A percentile compares a stretch with the other conserved stretches of the same genome.
phyloP scores from a whole-genome alignment of 352 stramenopile genomes.

The Pythium vanterpoolii region DNA sequence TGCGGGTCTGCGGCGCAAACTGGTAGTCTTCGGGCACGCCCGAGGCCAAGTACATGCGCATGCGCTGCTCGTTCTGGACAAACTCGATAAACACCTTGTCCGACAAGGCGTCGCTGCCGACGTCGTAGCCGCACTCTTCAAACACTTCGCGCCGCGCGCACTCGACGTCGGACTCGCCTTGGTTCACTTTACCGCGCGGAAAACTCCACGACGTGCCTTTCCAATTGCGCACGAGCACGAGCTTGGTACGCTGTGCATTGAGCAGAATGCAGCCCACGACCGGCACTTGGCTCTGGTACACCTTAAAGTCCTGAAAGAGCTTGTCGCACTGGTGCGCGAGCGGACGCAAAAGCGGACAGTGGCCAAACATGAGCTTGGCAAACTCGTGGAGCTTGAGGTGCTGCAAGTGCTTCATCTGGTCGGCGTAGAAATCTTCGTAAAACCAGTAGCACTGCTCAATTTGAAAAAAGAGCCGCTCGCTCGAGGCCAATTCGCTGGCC shows the following conservation, averaged over 20 bases:
- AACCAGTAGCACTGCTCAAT: slow-evolving; percentile 98
- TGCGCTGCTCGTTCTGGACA: slow-evolving; percentile 84
- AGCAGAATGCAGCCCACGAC: slow-evolving; percentile 94
- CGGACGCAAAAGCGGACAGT: slow-evolving; percentile 85
- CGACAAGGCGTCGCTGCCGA: slow-evolving; percentile 62
- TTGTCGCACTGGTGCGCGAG: slow-evolving; percentile 85
- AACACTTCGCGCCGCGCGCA: slow-evolving; percentile 89
- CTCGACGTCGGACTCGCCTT: slow-evolving; percentile 85
- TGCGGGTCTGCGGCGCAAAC: slow-evolving; percentile 92
- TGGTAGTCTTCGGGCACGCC: slow-evolving; percentile 90
- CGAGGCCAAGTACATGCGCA: slow-evolving; percentile 91
- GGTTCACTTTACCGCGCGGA: slow-evolving; percentile 92
- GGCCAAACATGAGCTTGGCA: slow-evolving; percentile 90
- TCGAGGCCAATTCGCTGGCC: slow-evolving; percentile 83
- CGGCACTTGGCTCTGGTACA: slow-evolving; percentile 93
- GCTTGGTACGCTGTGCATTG: slow-evolving; percentile 80
- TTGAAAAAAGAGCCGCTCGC: slow-evolving; percentile 96
- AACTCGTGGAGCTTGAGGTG: slow-evolving; percentile 95
- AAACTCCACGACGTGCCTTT: slow-evolving; percentile 92
- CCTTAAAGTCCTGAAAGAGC: slow-evolving; percentile 93
- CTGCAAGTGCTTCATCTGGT: slow-evolving; percentile 80
- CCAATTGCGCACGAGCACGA: slow-evolving; percentile 91
- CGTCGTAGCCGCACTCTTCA: slow-evolving; percentile 91
- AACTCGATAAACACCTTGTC: slow-evolving; percentile 85
- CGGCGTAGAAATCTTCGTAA: slow-evolving; percentile 96